Evolutionary conservation across 1,284 basidiomycete genomes (phyloP).

Genomic region (Trichosporon sp.): DNA sequence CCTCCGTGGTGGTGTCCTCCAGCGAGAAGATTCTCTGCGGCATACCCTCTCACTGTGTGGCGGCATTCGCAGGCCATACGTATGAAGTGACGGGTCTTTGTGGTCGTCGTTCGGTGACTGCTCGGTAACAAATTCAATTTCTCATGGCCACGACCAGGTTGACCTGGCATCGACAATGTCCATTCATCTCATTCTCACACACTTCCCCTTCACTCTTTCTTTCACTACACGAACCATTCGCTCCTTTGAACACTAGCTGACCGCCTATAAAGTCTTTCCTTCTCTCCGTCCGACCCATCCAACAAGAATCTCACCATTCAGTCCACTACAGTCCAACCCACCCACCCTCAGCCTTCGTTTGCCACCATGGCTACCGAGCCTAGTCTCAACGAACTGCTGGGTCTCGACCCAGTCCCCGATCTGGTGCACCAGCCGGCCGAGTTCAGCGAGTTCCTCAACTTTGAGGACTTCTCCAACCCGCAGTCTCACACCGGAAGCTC

Average conservation of each 20-base stretch:
- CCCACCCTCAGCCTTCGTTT: background rate
- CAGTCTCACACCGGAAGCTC: conserved; percentile 26
- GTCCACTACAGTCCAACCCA: background rate
- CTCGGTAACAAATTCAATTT: conserved; percentile 4
- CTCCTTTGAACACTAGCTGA: background rate
- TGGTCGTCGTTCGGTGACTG: background rate
- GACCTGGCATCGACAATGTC: background rate
- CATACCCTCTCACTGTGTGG: background rate
- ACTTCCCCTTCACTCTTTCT: background rate
- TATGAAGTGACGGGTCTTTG: background rate
- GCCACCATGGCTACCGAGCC: conserved; percentile 14
- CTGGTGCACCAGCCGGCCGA: conserved; percentile 39
- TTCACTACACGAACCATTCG: background rate
- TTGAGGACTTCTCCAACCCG: conserved; percentile 33
- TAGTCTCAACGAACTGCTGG: conserved; percentile 13
- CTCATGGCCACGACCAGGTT: background rate
- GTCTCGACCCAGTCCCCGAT: conserved; percentile 32
- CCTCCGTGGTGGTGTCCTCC: background rate
- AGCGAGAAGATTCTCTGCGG: background rate
- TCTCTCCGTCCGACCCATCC: background rate
- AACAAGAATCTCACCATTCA: background rate
- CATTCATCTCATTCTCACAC: background rate
- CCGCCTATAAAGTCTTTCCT: background rate
- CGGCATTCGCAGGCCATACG: background rate
- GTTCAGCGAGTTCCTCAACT: conserved; percentile 43